These are phyloP conservation scores for Metschnikowia colocasiae DNA, from an alignment of 805 yeast genomes.

Conservation along the genomic window DNA sequence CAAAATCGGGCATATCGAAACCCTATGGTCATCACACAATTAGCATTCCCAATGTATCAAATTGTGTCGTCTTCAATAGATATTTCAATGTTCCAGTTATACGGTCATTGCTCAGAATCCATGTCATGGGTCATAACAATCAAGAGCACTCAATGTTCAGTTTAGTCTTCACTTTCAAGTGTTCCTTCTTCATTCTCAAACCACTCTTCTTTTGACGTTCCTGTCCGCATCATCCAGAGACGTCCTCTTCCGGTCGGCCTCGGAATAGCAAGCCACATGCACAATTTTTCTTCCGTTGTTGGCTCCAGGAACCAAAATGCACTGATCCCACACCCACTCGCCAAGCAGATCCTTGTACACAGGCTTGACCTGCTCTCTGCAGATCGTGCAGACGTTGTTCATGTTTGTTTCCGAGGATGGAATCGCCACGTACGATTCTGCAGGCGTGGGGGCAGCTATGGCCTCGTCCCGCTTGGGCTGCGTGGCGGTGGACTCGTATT, in stretches of 20 bases:
- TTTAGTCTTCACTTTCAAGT: too few relatives aligned
- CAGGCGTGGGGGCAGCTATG: neutral
- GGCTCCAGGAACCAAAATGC: constrained; percentile 38
- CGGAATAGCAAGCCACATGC: constrained; percentile 38
- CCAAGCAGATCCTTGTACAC: constrained; percentile 43
- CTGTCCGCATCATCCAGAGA: constrained; percentile 25
- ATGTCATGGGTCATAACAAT: too few relatives aligned
- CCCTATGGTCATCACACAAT: too few relatives aligned
- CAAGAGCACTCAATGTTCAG: too few relatives aligned
- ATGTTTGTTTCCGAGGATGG: constrained; percentile 58
- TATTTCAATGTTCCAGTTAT: too few relatives aligned
- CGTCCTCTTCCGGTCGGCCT: constrained; percentile 33
- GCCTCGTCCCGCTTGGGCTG: constrained; percentile 7
- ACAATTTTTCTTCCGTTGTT: constrained; percentile 35
- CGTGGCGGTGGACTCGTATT: constrained; percentile 21
- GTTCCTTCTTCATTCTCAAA: neutral
- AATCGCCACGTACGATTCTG: constrained; percentile 48
- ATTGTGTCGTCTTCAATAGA: too few relatives aligned
- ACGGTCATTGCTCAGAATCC: too few relatives aligned
- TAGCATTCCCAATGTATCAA: too few relatives aligned
- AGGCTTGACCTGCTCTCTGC: constrained; percentile 42
- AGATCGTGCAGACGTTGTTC: constrained; percentile 40
- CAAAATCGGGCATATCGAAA: too few relatives aligned
- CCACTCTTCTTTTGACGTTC: constrained; percentile 23
- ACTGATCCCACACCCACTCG: constrained; percentile 44